Evolutionary conservation across 352 stramenopile genomes (phyloP).

Genomic region (Globisporangium barbulae): DNA sequence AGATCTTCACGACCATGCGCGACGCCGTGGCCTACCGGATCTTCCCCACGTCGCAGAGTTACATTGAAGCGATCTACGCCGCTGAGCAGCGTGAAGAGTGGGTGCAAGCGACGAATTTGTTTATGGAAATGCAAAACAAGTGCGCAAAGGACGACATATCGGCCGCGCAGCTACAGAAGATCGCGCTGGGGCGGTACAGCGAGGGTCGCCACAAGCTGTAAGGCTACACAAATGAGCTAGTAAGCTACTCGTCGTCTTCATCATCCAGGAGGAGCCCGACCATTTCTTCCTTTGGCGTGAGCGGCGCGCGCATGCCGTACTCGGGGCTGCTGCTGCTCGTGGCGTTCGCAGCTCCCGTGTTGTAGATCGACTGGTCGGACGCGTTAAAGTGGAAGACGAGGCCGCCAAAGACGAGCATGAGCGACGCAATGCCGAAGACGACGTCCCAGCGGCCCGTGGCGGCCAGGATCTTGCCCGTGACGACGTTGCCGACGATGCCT

Average conservation of each 20-base stretch:
- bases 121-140: conserved; percentile 71
- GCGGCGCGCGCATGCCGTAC: conserved; percentile 26
- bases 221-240: not conserved
- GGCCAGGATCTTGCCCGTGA: conserved; percentile 78
- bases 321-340: conserved; percentile 31
- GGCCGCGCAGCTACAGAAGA: conserved; percentile 43
- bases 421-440: conserved; percentile 76
- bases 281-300: conserved; percentile 46
- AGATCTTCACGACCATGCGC: conserved; percentile 74
- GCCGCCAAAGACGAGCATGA: conserved; percentile 67
- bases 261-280: conserved; percentile 47
- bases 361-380: conserved; percentile 78
- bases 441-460: conserved; percentile 74
- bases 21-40: conserved; percentile 41
- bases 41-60: conserved; percentile 49
- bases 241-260: conserved; percentile 12
- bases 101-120: conserved; percentile 58
- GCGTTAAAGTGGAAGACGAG: conserved; percentile 74
- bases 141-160: conserved; percentile 50
- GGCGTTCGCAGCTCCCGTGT: conserved; percentile 1
- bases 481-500: conserved; percentile 81
- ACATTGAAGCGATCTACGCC: conserved; percentile 73
- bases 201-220: conserved; percentile 26
- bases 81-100: conserved; percentile 67
- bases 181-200: conserved; percentile 64